Conservation (phyloP, 805 yeast genomes). For the Cyberlindnera nakhonratchasimensis region DNA sequence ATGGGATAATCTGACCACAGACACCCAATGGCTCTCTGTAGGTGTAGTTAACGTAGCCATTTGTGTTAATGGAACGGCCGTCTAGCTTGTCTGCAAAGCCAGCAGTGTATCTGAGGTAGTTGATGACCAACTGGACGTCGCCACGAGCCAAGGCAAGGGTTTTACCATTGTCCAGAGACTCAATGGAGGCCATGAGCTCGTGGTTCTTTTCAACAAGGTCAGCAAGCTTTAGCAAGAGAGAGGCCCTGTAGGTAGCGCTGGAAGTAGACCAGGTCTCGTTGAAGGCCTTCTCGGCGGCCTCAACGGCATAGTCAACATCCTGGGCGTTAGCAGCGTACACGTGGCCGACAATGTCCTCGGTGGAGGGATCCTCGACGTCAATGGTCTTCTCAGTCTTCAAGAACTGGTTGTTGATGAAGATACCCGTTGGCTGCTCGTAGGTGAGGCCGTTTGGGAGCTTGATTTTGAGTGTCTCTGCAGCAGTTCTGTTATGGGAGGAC, state of each 20-base stretch:
- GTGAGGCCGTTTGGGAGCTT: constrained; percentile 62
- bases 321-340: constrained; percentile 57
- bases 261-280: constrained; percentile 52
- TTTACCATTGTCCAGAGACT: constrained; percentile 76
- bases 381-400: constrained; percentile 56
- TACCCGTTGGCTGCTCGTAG: constrained; percentile 80
- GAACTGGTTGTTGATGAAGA: constrained; percentile 85
- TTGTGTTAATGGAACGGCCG: constrained; percentile 64
- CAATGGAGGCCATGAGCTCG: constrained; percentile 64
- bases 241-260: constrained; percentile 56
- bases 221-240: constrained; percentile 55
- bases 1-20: constrained; percentile 81
- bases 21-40: constrained; percentile 76
- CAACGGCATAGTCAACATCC: constrained; percentile 69
- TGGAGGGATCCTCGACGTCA: constrained; percentile 53
- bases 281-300: constrained; percentile 64
- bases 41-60: constrained; percentile 60
- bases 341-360: constrained; percentile 56
- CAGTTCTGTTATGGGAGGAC: constrained; percentile 21
- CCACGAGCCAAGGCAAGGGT: constrained; percentile 61
- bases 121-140: constrained; percentile 62
- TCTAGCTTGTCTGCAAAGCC: constrained; percentile 68
- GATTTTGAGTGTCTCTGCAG: constrained; percentile 38
- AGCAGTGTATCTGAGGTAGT: constrained; percentile 67
- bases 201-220: constrained; percentile 62